Evolutionary conservation across 2,329 filamentous ascomycete genomes (phyloP).

Genomic region (Colletotrichum phormii): DNA sequence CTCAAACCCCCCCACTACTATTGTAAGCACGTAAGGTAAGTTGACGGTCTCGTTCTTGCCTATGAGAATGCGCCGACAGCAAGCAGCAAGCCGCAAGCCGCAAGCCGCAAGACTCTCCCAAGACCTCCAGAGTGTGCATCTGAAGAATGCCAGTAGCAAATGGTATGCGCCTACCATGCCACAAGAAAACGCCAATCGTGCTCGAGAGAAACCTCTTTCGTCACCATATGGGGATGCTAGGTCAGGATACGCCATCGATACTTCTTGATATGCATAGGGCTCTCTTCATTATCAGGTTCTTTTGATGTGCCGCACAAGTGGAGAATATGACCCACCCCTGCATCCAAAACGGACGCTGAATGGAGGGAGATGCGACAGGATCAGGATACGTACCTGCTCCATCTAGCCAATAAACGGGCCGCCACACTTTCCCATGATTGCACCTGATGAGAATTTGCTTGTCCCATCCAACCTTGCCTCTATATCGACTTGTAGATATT

Average conservation of each 20-base stretch:
- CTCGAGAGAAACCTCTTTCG: not conserved
- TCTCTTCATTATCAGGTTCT: not conserved
- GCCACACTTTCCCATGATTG: not conserved
- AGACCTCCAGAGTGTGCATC: not conserved
- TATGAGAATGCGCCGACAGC: not conserved
- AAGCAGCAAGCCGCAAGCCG: not conserved
- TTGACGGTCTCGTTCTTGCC: no score
- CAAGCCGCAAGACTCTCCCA: no score
- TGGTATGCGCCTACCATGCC: not conserved
- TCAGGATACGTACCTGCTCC: not conserved
- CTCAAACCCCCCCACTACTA: no score
- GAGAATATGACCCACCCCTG: not conserved
- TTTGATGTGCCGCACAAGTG: not conserved
- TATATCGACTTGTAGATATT: no score
- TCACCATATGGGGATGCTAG: not conserved
- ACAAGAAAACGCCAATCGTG: not conserved
- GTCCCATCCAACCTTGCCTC: not conserved
- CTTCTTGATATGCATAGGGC: not conserved
- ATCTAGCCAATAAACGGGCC: not conserved
- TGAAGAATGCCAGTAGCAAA: conserved; percentile 3
- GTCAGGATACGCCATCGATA: not conserved
- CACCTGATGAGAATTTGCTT: not conserved
- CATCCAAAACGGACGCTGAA: not conserved
- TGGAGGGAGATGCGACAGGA: not conserved
- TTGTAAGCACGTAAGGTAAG: no score